These are phyloP conservation scores for Chytridium lagenaria DNA, from an alignment of 371 early-diverging fungal species.

Conservation along the genomic window DNA sequence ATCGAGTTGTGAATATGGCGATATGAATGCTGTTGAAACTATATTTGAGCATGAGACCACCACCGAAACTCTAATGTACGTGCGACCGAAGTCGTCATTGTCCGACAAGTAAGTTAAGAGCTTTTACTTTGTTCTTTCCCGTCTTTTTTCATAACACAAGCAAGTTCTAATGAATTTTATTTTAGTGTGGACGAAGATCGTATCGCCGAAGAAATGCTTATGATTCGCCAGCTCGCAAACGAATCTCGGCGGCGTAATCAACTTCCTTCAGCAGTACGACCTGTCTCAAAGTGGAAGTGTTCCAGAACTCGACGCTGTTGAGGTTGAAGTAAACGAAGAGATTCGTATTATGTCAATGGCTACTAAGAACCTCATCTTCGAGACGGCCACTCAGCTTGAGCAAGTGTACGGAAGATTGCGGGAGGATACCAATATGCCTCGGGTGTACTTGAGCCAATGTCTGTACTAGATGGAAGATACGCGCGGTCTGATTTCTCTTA, in stretches of 20 bases:
- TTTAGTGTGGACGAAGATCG: neutral
- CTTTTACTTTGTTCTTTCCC: neutral
- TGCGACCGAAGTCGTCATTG: neutral
- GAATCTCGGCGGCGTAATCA: neutral
- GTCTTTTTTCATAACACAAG: neutral
- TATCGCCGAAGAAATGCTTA: neutral
- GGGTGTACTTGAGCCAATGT: too few relatives aligned
- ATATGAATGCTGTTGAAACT: too few relatives aligned
- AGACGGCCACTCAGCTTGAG: neutral
- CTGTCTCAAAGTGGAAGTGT: neutral
- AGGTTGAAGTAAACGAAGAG: neutral
- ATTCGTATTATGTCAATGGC: conserved; percentile 1
- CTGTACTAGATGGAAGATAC: too few relatives aligned
- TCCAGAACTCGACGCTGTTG: neutral
- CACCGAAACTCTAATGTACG: neutral
- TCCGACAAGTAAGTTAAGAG: neutral
- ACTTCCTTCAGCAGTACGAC: conserved; percentile 1
- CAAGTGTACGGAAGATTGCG: neutral
- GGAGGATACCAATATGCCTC: too few relatives aligned
- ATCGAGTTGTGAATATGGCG: too few relatives aligned
- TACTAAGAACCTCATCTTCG: neutral
- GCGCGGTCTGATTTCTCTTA: too few relatives aligned
- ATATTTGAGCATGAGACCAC: neutral
- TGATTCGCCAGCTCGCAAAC: conserved; percentile 1
- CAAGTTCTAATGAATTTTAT: neutral